Base-by-base conservation (phyloP, 225 moss, liverwort and hornwort species). In the Bryum argenteum region DNA sequence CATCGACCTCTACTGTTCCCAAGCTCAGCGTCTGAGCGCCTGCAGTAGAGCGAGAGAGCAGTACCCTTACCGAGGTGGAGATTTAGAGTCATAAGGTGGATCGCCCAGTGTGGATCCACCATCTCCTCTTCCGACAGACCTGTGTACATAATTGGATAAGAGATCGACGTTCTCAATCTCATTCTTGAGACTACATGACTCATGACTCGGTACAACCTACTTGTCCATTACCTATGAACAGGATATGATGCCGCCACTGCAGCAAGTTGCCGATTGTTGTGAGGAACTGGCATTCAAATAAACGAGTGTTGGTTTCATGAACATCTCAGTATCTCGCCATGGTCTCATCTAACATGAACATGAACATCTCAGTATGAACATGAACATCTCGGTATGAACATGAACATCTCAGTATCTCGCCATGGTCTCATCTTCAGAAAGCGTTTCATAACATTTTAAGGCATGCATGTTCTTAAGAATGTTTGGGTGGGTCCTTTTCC, bases 121-220 rank as follows among this genome's bases (percentile, higher is more conserved):
- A 58, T 10, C 10, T 56, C 62, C 39, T 39, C 19, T 39, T 67
- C 18, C 55, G 52, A 45, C 64, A 48, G 53, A 33, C 60, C 66
- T 48, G 26, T 82, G 74, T 74, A 78, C 12, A 78, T 66, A 73
- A 70, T 70, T 70, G 43, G 70, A 48, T 50, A 70, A 70, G 61
- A 21, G 66, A 59, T 53, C 64, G 40, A 74, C 77, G 62, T 26
- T 0, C 69, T 77, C 39, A 59, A 12, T 70, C 77, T 60, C 65
- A 68, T 77, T 68, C 58, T 58, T 67, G 13, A 42, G 14, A 54
- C 38, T 58, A 16, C 40, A 15, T 17, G 0, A 66, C 45, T 20
- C 40, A 15, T 17, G 0, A 66, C 45, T 48, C 22, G 22, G 4
- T 23, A 6, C 28, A 10, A n/a, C n/a, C n/a, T 26, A 10, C 60